Percentiles rank a stretch among this genome's conserved stretches.
Conservation (phyloP, 1,284 basidiomycete species). For the Ganoderma sinense region DNA sequence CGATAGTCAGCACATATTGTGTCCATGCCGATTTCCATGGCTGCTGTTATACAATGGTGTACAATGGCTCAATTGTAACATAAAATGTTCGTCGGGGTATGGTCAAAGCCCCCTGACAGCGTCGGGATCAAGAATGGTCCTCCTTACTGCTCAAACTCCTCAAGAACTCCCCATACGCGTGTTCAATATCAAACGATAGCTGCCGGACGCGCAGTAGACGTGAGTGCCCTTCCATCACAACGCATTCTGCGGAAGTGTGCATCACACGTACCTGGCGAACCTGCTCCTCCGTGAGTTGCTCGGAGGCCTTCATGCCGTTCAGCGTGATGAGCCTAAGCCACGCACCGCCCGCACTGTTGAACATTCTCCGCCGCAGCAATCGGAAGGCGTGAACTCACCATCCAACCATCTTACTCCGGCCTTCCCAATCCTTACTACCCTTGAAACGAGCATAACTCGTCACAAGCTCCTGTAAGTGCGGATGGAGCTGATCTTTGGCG, state of each 20-base stretch:
- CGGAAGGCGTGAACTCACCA: conserved; percentile 64
- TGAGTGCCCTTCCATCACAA: background rate
- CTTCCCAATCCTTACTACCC: conserved; percentile 94
- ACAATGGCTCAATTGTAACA: background rate
- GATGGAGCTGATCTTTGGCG: conserved; percentile 97
- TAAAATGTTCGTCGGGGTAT: background rate
- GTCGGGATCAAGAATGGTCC: conserved; percentile 25
- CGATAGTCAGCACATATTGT: background rate
- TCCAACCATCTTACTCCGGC: conserved; percentile 89
- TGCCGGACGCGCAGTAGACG: conserved; percentile 40
- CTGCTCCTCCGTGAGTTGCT: conserved; percentile 96
- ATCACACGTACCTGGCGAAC: conserved; percentile 76
- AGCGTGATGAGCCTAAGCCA: conserved; percentile 88
- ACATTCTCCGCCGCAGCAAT: background rate
- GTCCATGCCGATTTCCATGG: background rate
- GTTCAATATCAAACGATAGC: conserved; percentile 96
- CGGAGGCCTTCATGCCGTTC: conserved; percentile 97
- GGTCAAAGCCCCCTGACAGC: background rate
- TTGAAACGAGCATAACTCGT: conserved; percentile 93
- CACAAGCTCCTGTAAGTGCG: conserved; percentile 93
- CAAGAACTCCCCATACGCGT: conserved; percentile 97
- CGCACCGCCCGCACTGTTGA: background rate
- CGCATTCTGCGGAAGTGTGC: background rate
- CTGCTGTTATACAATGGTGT: background rate
- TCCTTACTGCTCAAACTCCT: conserved; percentile 72